Percentiles rank a stretch among this genome's conserved stretches.
These are phyloP conservation scores for Penicillium sp. DNA, from an alignment of 2,329 filamentous ascomycete genomes.

Conservation along the genomic window DNA sequence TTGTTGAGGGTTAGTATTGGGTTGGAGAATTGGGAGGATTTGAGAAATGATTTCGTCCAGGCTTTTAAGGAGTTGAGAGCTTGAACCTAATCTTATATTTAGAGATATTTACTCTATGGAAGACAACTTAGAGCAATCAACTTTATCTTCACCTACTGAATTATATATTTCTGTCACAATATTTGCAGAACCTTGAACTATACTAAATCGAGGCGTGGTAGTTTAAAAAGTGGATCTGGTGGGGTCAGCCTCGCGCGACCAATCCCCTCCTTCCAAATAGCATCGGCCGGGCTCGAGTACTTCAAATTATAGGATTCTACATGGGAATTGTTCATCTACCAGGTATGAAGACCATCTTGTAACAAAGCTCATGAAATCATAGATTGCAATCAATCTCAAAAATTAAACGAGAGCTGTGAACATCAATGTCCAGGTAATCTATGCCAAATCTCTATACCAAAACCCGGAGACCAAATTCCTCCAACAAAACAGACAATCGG, in stretches of 20 bases:
- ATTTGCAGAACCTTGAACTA: too few species aligned
- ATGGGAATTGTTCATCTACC: too few species aligned
- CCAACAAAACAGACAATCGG: background rate
- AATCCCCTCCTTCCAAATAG: too few species aligned
- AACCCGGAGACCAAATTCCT: background rate
- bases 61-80: conserved; percentile 59
- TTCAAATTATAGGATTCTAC: too few species aligned
- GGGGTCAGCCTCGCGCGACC: too few species aligned
- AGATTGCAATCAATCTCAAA: background rate
- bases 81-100: background rate
- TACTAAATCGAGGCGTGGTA: too few species aligned
- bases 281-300: too few species aligned
- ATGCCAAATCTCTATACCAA: background rate
- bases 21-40: conserved; percentile 81
- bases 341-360: background rate
- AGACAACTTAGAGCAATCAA: too few species aligned
- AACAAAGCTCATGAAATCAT: background rate
- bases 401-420: background rate
- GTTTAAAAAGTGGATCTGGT: too few species aligned
- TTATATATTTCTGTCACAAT: too few species aligned
- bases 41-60: conserved; percentile 70
- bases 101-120: background rate
- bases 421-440: background rate
- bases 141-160: too few species aligned
- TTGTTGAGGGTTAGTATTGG: conserved; percentile 82